These are phyloP conservation scores for Thyridium curvatum DNA, from an alignment of 2,329 filamentous ascomycete species.

Conservation along the genomic window DNA sequence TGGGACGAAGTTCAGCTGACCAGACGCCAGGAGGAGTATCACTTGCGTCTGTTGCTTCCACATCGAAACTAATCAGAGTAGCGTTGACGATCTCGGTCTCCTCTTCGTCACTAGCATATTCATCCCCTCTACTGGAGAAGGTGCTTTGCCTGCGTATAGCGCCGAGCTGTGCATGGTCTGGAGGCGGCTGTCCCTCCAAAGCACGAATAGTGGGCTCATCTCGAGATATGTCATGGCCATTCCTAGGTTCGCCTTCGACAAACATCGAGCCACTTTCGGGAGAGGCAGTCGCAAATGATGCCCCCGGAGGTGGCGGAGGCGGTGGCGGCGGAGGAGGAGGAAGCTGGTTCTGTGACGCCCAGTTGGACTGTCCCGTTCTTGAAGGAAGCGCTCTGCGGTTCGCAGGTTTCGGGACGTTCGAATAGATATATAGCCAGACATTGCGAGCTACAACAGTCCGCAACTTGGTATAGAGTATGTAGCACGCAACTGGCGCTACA, in stretches of 20 bases:
- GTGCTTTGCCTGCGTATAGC: constrained; percentile 36
- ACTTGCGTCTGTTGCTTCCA: constrained; percentile 48
- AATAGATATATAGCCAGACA: constrained; percentile 32
- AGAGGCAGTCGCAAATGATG: background rate
- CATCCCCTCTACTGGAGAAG: constrained; percentile 35
- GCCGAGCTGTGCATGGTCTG: constrained; percentile 21
- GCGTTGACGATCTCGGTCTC: constrained; percentile 44
- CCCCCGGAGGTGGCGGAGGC: background rate
- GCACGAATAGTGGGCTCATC: constrained; percentile 15
- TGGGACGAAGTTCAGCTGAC: constrained; percentile 53
- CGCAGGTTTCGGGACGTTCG: constrained; percentile 25
- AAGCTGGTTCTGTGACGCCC: background rate
- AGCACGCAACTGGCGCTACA: constrained; percentile 39
- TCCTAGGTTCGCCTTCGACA: constrained; percentile 2
- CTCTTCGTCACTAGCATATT: constrained; percentile 50
- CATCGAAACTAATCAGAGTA: constrained; percentile 55
- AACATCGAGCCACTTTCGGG: background rate
- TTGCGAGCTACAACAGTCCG: constrained; percentile 26
- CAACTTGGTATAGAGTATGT: constrained; percentile 34
- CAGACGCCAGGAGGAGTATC: constrained; percentile 46
- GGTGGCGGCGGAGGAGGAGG: constrained; percentile 1
- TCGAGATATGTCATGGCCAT: constrained; percentile 6
- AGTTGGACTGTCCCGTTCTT: too few species aligned
- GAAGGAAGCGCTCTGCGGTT: constrained; percentile 3
- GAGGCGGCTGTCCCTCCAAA: constrained; percentile 19